Evolutionary conservation across 2,329 filamentous ascomycete genomes (phyloP).

Genomic region (Xylaria hypoxylon): DNA sequence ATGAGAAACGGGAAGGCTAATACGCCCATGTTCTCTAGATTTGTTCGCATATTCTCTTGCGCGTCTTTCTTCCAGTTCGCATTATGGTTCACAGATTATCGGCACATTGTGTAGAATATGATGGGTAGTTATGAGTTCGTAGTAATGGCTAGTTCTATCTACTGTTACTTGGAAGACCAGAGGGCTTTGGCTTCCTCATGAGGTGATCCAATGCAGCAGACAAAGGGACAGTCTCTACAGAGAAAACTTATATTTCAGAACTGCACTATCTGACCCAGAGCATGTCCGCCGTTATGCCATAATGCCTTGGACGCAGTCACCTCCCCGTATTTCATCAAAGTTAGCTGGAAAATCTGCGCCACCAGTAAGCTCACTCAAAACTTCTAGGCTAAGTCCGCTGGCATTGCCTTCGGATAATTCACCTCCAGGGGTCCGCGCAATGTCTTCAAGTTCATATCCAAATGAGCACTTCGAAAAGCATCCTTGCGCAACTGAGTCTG

Average conservation of each 20-base stretch:
- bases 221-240: background rate
- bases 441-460: constrained; percentile 7
- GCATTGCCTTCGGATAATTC: background rate
- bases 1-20: background rate
- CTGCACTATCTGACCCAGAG: no score
- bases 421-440: background rate
- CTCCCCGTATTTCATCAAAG: background rate
- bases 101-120: no score
- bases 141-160: no score
- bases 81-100: no score
- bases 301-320: background rate
- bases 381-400: background rate
- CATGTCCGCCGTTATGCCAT: background rate
- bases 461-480: background rate
- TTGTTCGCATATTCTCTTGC: no score
- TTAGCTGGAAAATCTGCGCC: background rate
- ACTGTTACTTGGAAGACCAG: background rate
- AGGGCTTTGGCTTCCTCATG: background rate
- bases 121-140: no score
- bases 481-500: background rate
- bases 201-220: background rate
- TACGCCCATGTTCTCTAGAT: background rate
- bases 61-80: no score
- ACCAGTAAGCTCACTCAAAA: background rate
- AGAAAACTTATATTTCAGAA: background rate